These are phyloP conservation scores for Apophysomyces trapeziformis DNA, from an alignment of 371 early-diverging fungal species.

Conservation along the genomic window DNA sequence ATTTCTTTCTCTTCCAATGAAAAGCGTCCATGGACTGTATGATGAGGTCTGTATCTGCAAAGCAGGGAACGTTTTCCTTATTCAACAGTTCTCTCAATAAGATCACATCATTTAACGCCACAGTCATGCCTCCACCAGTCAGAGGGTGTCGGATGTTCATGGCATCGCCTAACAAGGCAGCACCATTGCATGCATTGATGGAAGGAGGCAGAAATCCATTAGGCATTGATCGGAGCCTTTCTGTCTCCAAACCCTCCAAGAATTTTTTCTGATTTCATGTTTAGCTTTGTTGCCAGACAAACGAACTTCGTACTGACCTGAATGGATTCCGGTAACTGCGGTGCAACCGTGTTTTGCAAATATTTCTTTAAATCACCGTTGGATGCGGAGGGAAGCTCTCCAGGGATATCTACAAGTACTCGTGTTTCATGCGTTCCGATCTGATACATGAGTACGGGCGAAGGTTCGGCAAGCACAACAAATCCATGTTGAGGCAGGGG, in stretches of 20 bases:
- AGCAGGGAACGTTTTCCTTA: conserved; percentile 48
- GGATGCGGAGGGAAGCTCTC: conserved; percentile 75
- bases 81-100: conserved; percentile 60
- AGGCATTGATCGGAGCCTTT: conserved; percentile 87
- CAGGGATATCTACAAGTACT: conserved; percentile 92
- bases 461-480: conserved; percentile 83
- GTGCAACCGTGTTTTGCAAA: conserved; percentile 62
- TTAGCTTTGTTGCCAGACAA: background rate
- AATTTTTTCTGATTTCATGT: conserved; percentile 58
- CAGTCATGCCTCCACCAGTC: conserved; percentile 97
- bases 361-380: conserved; percentile 70
- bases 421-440: conserved; percentile 89
- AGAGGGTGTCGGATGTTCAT: conserved; percentile 85
- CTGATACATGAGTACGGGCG: conserved; percentile 95
- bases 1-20: conserved; percentile 78
- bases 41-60: conserved; percentile 50
- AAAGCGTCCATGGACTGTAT: conserved; percentile 58
- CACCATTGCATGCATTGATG: conserved; percentile 64
- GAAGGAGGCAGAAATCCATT: conserved; percentile 87
- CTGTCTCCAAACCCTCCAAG: conserved; percentile 68
- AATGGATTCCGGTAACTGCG: conserved; percentile 72
- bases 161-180: conserved; percentile 89
- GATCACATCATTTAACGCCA: conserved; percentile 88
- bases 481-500: conserved; percentile 90
- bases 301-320: conserved; percentile 41